Evolutionary conservation across 2,329 filamentous ascomycete genomes (phyloP), one percentile per base, ranked within the genome.

Genomic region (Alternaria incomplexa): DNA sequence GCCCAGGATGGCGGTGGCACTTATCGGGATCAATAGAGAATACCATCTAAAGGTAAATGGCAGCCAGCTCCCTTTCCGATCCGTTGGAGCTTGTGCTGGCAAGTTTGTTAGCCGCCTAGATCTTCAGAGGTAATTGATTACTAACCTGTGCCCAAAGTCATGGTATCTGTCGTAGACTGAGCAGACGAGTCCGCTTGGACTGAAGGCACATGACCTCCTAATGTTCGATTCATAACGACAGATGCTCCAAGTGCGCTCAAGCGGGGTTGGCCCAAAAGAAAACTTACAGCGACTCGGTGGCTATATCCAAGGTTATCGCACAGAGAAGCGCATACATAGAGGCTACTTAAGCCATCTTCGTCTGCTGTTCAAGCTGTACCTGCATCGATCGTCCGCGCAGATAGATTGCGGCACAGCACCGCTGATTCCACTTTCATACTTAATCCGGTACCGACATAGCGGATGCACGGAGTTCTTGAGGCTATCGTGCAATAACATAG

Each of bases 401-500:
- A 45, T 13, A 12, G 43, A 45, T 22, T 13, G 17, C 17, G 17
- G n/a, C 43, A 45, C 32, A 17, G 32, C 32, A 36, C 32, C 4
- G 32, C 32, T 36, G 32, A 36, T 36, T 4, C 32, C 32, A 36
- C 32, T 36, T 36, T 36, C 32, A 36, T 36, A 36, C 15, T 36
- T n/a, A 4, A 36, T 36, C 32, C 32, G 32, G 32, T 36, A 36
- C 58, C 55, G 51, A 52, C 9, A 30, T 36, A 23, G 11, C 46
- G 55, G 48, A 43, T n/a, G 17, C 45, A 20, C 47, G 5, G n/a
- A 22, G 22, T 50, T 55, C 30, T 58, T 40, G 22, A 23, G 17
- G 5, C 44, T 45, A 17, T 46, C 25, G 55, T 59, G 32, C 62
- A 64, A 64, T 62, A 48, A 32, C 25, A 54, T 46, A 40, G 44